phyloP scores from a whole-genome alignment of 2,329 filamentous ascomycete genomes.

The Karstenula rhodostoma region DNA sequence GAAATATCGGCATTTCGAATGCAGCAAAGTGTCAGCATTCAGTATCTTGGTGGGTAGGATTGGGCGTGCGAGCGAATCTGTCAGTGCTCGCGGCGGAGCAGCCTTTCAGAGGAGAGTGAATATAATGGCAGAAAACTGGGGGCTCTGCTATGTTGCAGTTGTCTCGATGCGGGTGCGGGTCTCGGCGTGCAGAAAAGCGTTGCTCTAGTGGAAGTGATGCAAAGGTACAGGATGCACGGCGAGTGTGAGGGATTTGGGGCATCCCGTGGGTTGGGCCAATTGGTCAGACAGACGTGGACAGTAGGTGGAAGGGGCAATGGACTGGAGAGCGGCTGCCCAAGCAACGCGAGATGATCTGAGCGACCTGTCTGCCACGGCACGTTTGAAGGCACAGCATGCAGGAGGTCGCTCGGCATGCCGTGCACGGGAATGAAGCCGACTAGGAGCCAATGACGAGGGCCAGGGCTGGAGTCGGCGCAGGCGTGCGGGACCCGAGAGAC shows the following conservation, averaged over 20 bases:
- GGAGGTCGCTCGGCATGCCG: neutral
- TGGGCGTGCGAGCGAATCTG: neutral
- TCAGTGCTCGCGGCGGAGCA: neutral
- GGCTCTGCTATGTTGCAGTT: no score
- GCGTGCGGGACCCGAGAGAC: no score
- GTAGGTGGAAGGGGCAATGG: neutral
- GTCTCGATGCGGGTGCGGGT: neutral
- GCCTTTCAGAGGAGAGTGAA: no score
- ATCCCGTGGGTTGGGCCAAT: neutral
- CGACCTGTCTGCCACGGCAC: neutral
- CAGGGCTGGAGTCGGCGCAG: slow-evolving; percentile 24
- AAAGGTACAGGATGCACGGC: neutral
- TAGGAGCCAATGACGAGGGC: slow-evolving; percentile 23
- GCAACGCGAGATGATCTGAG: neutral
- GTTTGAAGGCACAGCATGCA: neutral
- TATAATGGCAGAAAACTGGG: no score
- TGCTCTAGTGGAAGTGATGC: neutral
- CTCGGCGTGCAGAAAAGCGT: neutral
- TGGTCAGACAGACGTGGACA: neutral
- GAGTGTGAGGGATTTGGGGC: neutral
- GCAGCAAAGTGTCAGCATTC: neutral
- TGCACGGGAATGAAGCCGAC: slow-evolving; percentile 19
- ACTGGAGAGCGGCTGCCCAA: neutral
- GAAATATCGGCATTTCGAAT: neutral
- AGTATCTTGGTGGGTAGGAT: neutral